Conservation (phyloP, 2,329 filamentous ascomycete genomes). For the Fusarium sororula region DNA sequence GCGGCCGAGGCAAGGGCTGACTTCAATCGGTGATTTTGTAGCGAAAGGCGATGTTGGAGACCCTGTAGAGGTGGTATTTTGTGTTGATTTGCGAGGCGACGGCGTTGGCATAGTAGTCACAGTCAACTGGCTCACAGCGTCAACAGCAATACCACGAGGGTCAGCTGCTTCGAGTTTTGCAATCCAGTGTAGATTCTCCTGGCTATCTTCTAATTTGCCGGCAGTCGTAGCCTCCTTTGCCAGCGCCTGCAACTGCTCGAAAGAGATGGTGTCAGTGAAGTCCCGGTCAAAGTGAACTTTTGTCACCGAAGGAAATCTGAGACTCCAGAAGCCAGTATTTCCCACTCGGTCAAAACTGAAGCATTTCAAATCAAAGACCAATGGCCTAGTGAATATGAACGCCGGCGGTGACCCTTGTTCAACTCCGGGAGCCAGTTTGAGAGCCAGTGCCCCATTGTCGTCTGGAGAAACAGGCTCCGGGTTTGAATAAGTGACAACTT, state of each 20-base stretch:
- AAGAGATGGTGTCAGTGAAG: conserved; percentile 73
- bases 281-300: conserved; percentile 82
- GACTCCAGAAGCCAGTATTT: conserved; percentile 75
- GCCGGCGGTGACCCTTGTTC: conserved; percentile 55
- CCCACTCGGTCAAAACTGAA: conserved; percentile 80
- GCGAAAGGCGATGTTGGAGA: conserved; percentile 24
- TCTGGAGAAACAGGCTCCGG: conserved; percentile 51
- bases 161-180: conserved; percentile 66
- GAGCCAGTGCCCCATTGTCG: conserved; percentile 52
- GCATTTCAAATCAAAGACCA: conserved; percentile 83
- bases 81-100: conserved; percentile 45
- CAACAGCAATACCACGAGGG: conserved; percentile 53
- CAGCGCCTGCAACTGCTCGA: conserved; percentile 74
- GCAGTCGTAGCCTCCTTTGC: conserved; percentile 65
- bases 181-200: conserved; percentile 70
- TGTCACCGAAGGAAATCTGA: conserved; percentile 78
- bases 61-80: conserved; percentile 31
- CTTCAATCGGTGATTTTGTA: not conserved
- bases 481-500: conserved; percentile 59
- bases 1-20: not conserved
- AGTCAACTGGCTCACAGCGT: conserved; percentile 58
- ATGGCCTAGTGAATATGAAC: conserved; percentile 71
- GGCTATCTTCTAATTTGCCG: conserved; percentile 62
- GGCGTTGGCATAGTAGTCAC: conserved; percentile 49
- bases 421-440: conserved; percentile 58